These are phyloP conservation scores for Pterocarpus santalinus DNA, from an alignment of 306 rosid genomes.

Conservation along the genomic window DNA sequence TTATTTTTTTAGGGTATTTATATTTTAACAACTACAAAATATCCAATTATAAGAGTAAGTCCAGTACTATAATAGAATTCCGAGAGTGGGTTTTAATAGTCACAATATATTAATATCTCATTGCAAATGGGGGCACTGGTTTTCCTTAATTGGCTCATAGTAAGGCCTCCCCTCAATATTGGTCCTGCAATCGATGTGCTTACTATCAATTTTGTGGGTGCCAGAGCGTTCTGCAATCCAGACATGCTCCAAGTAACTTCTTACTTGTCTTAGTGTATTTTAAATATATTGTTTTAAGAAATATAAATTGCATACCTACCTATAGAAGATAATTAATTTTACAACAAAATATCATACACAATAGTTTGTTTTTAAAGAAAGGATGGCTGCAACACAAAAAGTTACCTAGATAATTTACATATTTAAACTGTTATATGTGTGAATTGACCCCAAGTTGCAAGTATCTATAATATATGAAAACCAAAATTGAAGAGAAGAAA, in stretches of 20 bases:
- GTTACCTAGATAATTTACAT: background rate
- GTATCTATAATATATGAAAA: background rate
- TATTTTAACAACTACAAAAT: no score
- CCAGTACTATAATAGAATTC: background rate
- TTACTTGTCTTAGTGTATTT: no score
- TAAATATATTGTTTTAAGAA: no score
- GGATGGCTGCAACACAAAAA: background rate
- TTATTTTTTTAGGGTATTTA: no score
- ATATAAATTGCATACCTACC: slow-evolving; percentile 3
- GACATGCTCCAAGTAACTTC: slow-evolving; percentile 2
- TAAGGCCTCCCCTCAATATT: slow-evolving; percentile 11
- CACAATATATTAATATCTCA: background rate
- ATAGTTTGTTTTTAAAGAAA: background rate
- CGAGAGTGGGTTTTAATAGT: background rate
- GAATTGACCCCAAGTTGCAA: background rate
- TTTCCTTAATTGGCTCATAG: slow-evolving; percentile 4
- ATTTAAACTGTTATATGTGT: background rate
- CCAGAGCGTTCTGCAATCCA: slow-evolving; percentile 36
- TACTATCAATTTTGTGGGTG: slow-evolving; percentile 35
- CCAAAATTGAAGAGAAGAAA: background rate
- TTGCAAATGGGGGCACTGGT: background rate
- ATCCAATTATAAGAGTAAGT: no score
- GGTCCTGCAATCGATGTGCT: slow-evolving; percentile 48
- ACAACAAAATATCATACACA: slow-evolving; percentile 4
- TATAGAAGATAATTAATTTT: slow-evolving; percentile 32